Evolutionary conservation across 2,329 filamentous ascomycete genomes (phyloP), one percentile per base, ranked within the genome.

Genomic region (Botrytis cinerea): DNA sequence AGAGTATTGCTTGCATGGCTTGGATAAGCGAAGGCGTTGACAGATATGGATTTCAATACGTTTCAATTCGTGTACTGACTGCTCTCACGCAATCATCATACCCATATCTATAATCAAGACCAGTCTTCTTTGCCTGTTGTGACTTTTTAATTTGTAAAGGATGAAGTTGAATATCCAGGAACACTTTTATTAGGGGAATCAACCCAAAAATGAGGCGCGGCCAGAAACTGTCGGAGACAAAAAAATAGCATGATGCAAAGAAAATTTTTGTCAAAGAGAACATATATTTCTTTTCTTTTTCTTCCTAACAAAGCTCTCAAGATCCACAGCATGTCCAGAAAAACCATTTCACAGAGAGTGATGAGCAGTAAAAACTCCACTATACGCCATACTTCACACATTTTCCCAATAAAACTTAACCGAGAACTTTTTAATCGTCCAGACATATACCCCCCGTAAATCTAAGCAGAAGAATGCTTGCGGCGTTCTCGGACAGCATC

Each of bases 401-500:
- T 57, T 43, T 57, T 32, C 66, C 46, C 48, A n/a, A n/a, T 32
- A 57, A 63, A 68, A 32, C 25, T 43, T 68, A 40, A 57, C 48
- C 35, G 48, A 43, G 48, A 9, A 68, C 25, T 68, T 68, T 57
- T 54, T 22, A 20, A 57, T 68, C 35, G 35, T 68, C 18, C 25
- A 54, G 22, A 43, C 18, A 51, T 57, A 32, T 32, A 22, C 1
- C 25, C 25, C 10, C 32, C 20, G 8, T 66, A 16, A 35, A 48
- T 43, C 35, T 68, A 68, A 57, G 46, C 64, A 54, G 66, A 57
- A 32, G 66, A 54, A 28, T 57, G 66, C 73, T 78, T 85, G 79
- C 96, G 89, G 78, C 95, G 89, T 76, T 89, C 88, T 70, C 93
- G 89, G 70, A 98, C 92, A 51, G 93, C 93, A n/a, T 90, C 89